Evolutionary conservation across 2,329 filamentous ascomycete species (phyloP).

Genomic region (Sporothrix sp.): DNA sequence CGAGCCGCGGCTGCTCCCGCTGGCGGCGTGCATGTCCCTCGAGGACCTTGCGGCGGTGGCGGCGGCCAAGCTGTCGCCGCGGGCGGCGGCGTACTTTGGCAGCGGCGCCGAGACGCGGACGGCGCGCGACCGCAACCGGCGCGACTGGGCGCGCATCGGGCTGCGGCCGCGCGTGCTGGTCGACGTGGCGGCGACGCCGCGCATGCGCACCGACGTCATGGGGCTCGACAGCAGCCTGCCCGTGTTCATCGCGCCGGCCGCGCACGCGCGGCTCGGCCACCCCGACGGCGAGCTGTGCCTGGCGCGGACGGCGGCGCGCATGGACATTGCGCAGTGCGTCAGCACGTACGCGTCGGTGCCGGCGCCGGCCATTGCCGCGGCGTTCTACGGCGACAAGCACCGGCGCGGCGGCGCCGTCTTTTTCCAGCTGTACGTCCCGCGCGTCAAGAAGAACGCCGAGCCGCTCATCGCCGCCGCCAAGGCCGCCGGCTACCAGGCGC

Average conservation of each 20-base stretch:
- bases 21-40: slow-evolving; percentile 13
- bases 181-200: slow-evolving; percentile 1
- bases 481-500: slow-evolving; percentile 9
- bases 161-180: slow-evolving; percentile 13
- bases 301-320: slow-evolving; percentile 12
- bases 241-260: slow-evolving; percentile 15
- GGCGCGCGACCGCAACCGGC: slow-evolving; percentile 9
- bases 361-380: slow-evolving; percentile 4
- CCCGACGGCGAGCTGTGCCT: slow-evolving; percentile 14
- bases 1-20: background rate
- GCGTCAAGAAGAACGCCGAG: background rate
- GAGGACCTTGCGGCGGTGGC: slow-evolving; percentile 9
- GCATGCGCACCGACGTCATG: slow-evolving; percentile 9
- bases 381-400: background rate
- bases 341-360: slow-evolving; percentile 13
- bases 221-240: slow-evolving; percentile 11
- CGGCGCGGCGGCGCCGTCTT: slow-evolving; percentile 9
- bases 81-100: slow-evolving; percentile 10
- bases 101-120: slow-evolving; percentile 9
- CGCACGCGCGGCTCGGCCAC: slow-evolving; percentile 13
- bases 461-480: slow-evolving; percentile 11
- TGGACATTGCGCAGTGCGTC: slow-evolving; percentile 16
- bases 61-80: background rate
- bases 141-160: slow-evolving; percentile 12
- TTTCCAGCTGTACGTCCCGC: slow-evolving; percentile 16